Evolutionary conservation across 1,284 basidiomycete species (phyloP), one percentile per base, ranked within the genome.

Genomic region (Ganoderma meredithae): DNA sequence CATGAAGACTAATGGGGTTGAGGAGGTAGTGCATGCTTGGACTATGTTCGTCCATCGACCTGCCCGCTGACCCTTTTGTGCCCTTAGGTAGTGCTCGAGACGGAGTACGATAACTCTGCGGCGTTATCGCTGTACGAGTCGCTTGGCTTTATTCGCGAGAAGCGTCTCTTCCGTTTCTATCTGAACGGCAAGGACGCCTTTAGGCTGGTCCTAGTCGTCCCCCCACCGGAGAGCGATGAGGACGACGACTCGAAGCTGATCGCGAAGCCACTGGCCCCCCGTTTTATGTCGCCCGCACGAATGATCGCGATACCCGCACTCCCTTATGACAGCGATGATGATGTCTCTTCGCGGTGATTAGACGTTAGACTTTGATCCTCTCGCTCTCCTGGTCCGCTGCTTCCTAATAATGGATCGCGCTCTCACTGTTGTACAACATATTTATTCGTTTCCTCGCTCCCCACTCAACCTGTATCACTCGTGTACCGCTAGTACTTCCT

Each of bases 121-220:
- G 95, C 96, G 0, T 85, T 99, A 13, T 89, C 91, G 2, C 84
- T 99, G 15, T 99, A 99, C 81, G 93, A 94, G 72, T 90, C 91
- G 1, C 86, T 99, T 31, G 97, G 98, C 0, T 99, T 99, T 81
- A 92, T 99, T 33, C 89, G 95, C 59, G 97, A 99, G 83, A 99
- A 99, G 79, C 88, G 97, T 1, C 85, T 99, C 13, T 92, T 92
- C 78, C 88, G 97, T 3, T 99, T 99, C 82, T 99, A 99, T 78
- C 88, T 99, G 74, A 99, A 99, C 76, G 95, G 93, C 62, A 95
- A 95, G 79, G 93, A 95, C 75, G 93, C 93, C 0, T 95, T 94
- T 76, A 85, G 93, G 47, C 87, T 95, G 59, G 87, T 93, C 31
- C 87, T 93, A 44, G 81, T 86, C 40, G 79, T 93, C 1, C 85